Percentiles rank a stretch among this genome's conserved stretches.
Conservation (phyloP, 257 asterid genomes). For the Penstemon eatonii region DNA sequence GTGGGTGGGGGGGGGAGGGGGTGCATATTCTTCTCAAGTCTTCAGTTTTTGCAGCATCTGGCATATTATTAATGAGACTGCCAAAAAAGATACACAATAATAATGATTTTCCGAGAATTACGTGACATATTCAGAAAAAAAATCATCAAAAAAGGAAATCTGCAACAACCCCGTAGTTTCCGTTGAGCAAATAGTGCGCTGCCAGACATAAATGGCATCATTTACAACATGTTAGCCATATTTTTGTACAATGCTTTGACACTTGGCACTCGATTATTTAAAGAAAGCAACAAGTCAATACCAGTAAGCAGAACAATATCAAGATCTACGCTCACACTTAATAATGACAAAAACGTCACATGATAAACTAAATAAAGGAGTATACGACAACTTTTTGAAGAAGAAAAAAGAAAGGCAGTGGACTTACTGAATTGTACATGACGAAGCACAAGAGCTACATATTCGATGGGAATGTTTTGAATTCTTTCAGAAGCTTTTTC, state of each 20-base stretch:
- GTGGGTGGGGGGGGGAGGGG: too few relatives aligned
- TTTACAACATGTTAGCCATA: conserved; percentile 7
- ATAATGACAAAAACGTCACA: too few relatives aligned
- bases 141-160: conserved; percentile 20
- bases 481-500: conserved; percentile 54
- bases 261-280: conserved; percentile 22
- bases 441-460: conserved; percentile 56
- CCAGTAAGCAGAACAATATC: conserved; percentile 16
- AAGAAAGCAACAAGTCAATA: conserved; percentile 10
- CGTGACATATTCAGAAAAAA: neutral
- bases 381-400: neutral
- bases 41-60: conserved; percentile 14
- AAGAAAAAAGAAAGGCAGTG: conserved; percentile 14
- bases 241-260: neutral
- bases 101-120: conserved; percentile 12
- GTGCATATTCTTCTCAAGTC: neutral
- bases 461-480: conserved; percentile 60
- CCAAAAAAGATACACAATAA: conserved; percentile 8
- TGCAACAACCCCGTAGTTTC: conserved; percentile 4
- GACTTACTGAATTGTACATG: conserved; percentile 80
- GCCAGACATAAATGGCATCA: conserved; percentile 16
- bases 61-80: conserved; percentile 22
- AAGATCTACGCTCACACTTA: neutral
- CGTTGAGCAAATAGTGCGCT: neutral
- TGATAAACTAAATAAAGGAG: neutral